Conservation (phyloP, 129 eudicot species). For the Gnaphalium uliginosum region DNA sequence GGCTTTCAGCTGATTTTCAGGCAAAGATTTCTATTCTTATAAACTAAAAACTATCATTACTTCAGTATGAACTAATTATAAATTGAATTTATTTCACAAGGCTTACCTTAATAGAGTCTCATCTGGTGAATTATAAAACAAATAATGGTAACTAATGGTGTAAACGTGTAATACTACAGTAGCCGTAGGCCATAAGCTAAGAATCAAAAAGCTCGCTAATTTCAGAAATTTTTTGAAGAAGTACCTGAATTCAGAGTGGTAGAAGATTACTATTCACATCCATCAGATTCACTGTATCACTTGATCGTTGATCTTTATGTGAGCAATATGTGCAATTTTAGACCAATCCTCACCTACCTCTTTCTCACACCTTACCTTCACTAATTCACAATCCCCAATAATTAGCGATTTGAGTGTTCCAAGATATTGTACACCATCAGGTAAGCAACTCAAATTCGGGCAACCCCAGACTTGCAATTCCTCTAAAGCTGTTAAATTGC, state of each 20-base stretch:
- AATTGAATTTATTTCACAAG: not conserved
- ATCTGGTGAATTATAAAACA: not conserved
- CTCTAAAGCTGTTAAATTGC: slow-evolving; percentile 29
- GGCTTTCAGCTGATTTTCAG: not conserved
- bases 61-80: too few relatives aligned
- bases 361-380: slow-evolving; percentile 39
- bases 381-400: slow-evolving; percentile 35
- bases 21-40: not conserved
- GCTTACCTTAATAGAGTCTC: not conserved
- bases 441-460: slow-evolving; percentile 35
- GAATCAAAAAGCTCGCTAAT: not conserved
- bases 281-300: slow-evolving; percentile 28
- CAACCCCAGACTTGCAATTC: slow-evolving; percentile 29
- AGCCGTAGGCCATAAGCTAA: not conserved
- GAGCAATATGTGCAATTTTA: slow-evolving; percentile 31
- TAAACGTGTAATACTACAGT: not conserved
- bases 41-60: too few relatives aligned
- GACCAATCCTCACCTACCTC: slow-evolving; percentile 39
- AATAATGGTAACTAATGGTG: not conserved
- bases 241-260: slow-evolving; percentile 11
- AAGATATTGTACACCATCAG: slow-evolving; percentile 31
- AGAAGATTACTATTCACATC: slow-evolving; percentile 11
- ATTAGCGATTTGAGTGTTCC: slow-evolving; percentile 28
- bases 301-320: slow-evolving; percentile 36
- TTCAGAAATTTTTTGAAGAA: slow-evolving; percentile 1